Evolutionary conservation across 169 alveolate genomes (phyloP).

Genomic region (Sarcocystis neurona): DNA sequence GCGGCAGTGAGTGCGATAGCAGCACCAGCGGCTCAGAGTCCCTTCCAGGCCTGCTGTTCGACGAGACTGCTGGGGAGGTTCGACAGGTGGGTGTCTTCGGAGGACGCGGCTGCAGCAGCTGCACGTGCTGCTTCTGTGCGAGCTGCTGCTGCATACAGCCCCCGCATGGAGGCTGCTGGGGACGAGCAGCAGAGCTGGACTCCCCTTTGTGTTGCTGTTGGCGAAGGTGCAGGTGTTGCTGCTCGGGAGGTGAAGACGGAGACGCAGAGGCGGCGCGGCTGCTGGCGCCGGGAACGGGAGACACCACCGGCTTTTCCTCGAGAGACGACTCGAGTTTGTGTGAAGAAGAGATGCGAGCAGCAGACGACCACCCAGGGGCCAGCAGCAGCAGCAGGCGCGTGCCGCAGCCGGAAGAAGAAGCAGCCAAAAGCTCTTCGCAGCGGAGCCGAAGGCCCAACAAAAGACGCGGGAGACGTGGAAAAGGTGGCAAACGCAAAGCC

Average conservation of each 20-base stretch:
- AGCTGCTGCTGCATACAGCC: background rate
- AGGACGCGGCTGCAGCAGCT: background rate
- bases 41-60: background rate
- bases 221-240: background rate
- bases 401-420: no score
- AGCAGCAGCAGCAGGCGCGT: no score
- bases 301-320: no score
- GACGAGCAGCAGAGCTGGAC: background rate
- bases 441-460: no score
- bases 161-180: background rate
- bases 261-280: background rate
- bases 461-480: no score
- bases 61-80: background rate
- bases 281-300: no score
- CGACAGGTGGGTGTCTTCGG: constrained; percentile 6
- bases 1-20: background rate
- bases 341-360: no score
- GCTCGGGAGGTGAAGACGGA: background rate
- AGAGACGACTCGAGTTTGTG: no score
- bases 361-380: no score
- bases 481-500: no score
- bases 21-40: background rate
- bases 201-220: background rate
- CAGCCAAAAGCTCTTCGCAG: no score
- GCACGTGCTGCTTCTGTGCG: constrained; percentile 12